Conservation (phyloP, 2,329 filamentous ascomycete genomes). For the Xylaria sp. region DNA sequence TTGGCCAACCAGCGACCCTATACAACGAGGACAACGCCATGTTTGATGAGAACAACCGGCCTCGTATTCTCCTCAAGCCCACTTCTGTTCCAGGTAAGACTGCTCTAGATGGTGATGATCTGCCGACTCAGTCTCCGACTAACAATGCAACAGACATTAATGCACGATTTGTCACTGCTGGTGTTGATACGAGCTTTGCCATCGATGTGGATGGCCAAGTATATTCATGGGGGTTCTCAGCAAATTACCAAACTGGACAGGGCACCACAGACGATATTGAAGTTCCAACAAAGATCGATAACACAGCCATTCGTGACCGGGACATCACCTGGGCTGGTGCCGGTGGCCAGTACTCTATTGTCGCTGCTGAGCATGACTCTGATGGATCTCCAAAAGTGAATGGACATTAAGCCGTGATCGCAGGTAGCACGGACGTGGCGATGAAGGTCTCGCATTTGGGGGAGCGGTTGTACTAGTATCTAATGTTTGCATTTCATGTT, state of each 20-base stretch:
- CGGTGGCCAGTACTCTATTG: constrained; percentile 81
- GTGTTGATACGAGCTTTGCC: constrained; percentile 78
- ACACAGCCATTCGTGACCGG: constrained; percentile 81
- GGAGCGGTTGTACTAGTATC: constrained; percentile 24
- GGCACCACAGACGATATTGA: constrained; percentile 83
- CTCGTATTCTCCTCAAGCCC: constrained; percentile 78
- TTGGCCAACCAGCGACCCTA: constrained; percentile 66
- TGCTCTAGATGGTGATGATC: neutral
- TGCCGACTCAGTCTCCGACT: constrained; percentile 18
- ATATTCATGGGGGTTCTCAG: constrained; percentile 83
- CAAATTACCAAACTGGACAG: constrained; percentile 83
- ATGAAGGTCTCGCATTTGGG: constrained; percentile 17
- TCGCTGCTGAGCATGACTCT: constrained; percentile 26
- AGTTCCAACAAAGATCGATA: constrained; percentile 82
- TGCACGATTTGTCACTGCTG: constrained; percentile 68
- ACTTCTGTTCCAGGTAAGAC: constrained; percentile 66
- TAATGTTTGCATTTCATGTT: constrained; percentile 32
- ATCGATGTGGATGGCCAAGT: constrained; percentile 75
- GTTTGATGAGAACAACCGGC: constrained; percentile 70
- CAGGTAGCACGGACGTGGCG: neutral
- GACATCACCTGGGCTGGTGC: constrained; percentile 82
- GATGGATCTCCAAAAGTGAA: constrained; percentile 12
- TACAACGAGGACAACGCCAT: constrained; percentile 69
- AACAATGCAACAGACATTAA: constrained; percentile 56
- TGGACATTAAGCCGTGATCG: constrained; percentile 18